Evolutionary conservation across 164 flowering plant genomes (phyloP).

Genomic region (Liquidambar formosana): DNA sequence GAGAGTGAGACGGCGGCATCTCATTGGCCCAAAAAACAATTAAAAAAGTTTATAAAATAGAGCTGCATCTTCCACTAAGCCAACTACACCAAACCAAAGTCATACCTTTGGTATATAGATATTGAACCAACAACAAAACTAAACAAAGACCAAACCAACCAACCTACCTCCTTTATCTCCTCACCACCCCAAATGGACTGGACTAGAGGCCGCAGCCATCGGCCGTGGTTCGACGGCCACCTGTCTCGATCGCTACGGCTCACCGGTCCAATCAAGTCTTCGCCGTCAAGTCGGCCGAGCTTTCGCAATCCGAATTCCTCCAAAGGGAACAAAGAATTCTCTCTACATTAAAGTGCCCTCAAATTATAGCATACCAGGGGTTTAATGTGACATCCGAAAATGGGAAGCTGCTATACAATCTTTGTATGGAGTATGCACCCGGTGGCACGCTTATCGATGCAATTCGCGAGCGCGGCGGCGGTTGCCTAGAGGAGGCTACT

Average conservation of each 20-base stretch:
- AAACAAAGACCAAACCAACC: not conserved
- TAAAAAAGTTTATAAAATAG: not conserved
- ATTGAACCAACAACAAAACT: not conserved
- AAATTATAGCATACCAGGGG: slow-evolving; percentile 52
- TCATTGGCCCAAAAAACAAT: slow-evolving; percentile 7
- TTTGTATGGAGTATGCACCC: slow-evolving; percentile 64
- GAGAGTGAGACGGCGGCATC: slow-evolving; percentile 17
- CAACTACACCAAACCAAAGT: not conserved
- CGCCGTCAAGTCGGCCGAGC: slow-evolving; percentile 71
- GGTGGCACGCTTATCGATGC: slow-evolving; percentile 52
- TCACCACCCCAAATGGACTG: slow-evolving; percentile 41
- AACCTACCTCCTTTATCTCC: not conserved
- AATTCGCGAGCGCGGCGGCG: slow-evolving; percentile 39
- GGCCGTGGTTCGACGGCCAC: slow-evolving; percentile 57
- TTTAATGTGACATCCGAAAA: slow-evolving; percentile 40
- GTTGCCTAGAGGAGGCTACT: slow-evolving; percentile 37
- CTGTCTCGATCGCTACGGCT: slow-evolving; percentile 23
- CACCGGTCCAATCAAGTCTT: slow-evolving; percentile 35
- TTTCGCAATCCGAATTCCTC: slow-evolving; percentile 38
- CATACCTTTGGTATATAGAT: not conserved
- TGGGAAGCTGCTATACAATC: slow-evolving; percentile 43
- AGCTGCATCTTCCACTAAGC: not conserved
- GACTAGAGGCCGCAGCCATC: slow-evolving; percentile 50
- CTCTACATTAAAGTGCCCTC: slow-evolving; percentile 36
- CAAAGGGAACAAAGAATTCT: slow-evolving; percentile 54